Base-by-base conservation (phyloP, 345 rosid genomes). In the Lenwebbia sp. region DNA sequence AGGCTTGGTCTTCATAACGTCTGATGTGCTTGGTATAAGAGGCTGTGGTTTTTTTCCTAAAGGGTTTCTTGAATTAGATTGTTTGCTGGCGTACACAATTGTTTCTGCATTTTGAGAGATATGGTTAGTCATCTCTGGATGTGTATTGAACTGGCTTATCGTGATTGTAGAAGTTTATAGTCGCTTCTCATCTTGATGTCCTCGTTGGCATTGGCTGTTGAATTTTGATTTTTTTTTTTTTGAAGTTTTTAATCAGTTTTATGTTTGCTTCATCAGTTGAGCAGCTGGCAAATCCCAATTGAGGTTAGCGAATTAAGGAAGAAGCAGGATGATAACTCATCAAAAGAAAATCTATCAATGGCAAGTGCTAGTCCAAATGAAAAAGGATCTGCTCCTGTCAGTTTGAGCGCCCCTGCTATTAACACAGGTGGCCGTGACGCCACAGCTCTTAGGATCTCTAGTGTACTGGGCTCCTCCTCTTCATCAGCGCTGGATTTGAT, bases 211-310 rank as follows among this genome's bases (percentile, higher is more conserved):
- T n/a, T 28, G 56, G 57, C 14, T 44, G 17, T 40, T 84, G 54
- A 40, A 47, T 65, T 84, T 9, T 70, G 57, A 82, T 19, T 49
- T 76, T 22, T 82, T 30, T 30, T 58, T 23, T 75, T 86, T 51
- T 2, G 11, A 44, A 37, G 56, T 65, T 62, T 54, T 55, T 52
- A 54, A 50, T 54, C 33, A 75, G 12, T 86, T 28, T 86, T 88
- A 83, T 62, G 65, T 30, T n/a, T 86, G 75, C 52, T 60, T 60
- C 56, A 87, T 86, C 94, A 96, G 99, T 85, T 94, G 85, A 97
- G 96, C 91, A 96, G 99, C 91, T 97, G 99, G 99, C 99, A 96
- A 91, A 89, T 96, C 62, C 99, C 99, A 2, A 85, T 84, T 51
- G 99, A 97, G 88, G 96, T 97, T 89, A 87, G 92, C 85, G 98